These are phyloP conservation scores for Strigomonas culicis DNA, from an alignment of 208 protist genomes.

Conservation along the genomic window DNA sequence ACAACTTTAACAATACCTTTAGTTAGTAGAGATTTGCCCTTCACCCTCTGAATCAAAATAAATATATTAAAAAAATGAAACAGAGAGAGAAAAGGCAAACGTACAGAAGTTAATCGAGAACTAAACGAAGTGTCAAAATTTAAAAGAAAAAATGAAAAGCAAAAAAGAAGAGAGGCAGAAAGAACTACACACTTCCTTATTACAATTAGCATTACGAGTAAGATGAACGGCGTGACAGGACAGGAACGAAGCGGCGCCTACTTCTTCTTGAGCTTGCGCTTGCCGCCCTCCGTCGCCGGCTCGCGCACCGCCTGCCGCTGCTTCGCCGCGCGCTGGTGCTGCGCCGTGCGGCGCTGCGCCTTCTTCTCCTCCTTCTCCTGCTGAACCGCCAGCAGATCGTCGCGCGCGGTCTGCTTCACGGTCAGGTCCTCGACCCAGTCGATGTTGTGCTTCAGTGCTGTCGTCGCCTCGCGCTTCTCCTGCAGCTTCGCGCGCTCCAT, in stretches of 20 bases:
- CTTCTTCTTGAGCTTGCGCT: conserved; percentile 10
- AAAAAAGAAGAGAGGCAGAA: background rate
- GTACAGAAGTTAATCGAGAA: background rate
- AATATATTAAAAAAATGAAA: background rate
- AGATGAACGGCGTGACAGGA: no score
- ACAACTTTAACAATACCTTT: background rate
- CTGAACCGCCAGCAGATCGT: conserved; percentile 75
- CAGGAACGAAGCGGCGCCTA: no score
- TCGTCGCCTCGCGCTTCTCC: conserved; percentile 71
- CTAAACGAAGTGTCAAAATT: background rate
- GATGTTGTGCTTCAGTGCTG: conserved; percentile 92
- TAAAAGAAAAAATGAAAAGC: conserved; percentile 2
- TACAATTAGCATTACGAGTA: conserved; percentile 4
- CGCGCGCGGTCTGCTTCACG: conserved; percentile 78
- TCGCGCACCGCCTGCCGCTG: conserved; percentile 60
- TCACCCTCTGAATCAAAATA: no score
- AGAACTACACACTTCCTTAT: background rate
- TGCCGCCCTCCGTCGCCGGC: conserved; percentile 53
- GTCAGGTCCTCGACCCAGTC: conserved; percentile 89
- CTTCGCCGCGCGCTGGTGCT: conserved; percentile 67
- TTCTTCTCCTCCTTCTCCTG: conserved; percentile 75
- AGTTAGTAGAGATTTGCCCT: no score
- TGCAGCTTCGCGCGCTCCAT: conserved; percentile 76
- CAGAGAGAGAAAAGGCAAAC: conserved; percentile 13
- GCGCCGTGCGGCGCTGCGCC: conserved; percentile 62